Base-by-base conservation (phyloP, 2,329 filamentous ascomycete genomes). In the Aspergillus sp. region DNA sequence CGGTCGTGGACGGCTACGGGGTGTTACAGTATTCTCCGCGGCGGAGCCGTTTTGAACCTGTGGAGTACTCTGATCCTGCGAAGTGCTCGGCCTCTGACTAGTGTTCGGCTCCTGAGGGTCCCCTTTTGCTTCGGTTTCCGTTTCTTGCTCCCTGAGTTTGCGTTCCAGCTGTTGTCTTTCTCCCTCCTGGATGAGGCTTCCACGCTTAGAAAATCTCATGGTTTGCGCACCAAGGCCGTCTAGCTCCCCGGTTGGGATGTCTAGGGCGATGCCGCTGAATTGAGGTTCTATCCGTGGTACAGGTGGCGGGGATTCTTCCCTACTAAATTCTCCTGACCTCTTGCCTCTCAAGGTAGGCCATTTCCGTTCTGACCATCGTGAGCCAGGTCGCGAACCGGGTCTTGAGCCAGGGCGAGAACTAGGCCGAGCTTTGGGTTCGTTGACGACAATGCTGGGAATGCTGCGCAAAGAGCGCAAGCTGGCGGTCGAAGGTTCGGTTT, bases 141-240 rank as follows among this genome's bases (percentile, higher is more conserved):
- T 51, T 46, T 65, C 56, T 15, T 61, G 56, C 46, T 68, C 59
- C 19, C 66, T 57, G 40, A 67, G 55, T 27, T 67, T 54, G 17
- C 62, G 60, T 56, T 77, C 77, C 56, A 79, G 53, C 33, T 58
- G 61, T 17, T 64, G 63, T 17, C 56, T 61, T 47, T 66, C 79
- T 64, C 79, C 80, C 69, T 80, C 82, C 33, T 79, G 81, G 61
- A 87, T 70, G 70, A 87, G 77, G 71, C 84, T 87, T 51, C 85
- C 85, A 55, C 84, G 75, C 56, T 82, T 83, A 12, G 83, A 86
- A 64, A 87, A 87, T 46, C 81, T 79, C 60, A 88, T 72, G 41
- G 80, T 77, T 52, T 78, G 77, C 39, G 78, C 71, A 15, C 76
- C 77, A 54, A 87, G 70, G 40, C 82, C 82, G 57, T 82, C 82